These are phyloP conservation scores for Ogataea sp. DNA, from an alignment of 805 yeast genomes.

Conservation along the genomic window DNA sequence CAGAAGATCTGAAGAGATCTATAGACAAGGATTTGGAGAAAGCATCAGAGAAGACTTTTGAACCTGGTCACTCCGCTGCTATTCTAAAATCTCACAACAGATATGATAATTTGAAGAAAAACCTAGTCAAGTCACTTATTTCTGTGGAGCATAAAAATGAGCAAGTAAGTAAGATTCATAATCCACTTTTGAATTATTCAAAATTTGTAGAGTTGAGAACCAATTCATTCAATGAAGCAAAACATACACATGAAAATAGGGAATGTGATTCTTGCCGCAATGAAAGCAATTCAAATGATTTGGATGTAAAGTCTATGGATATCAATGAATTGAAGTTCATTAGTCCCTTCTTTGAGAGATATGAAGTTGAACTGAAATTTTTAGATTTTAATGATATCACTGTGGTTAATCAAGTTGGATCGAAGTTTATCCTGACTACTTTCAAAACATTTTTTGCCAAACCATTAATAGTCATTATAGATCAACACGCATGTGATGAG, in stretches of 20 bases:
- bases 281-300: not conserved
- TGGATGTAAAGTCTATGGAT: not conserved
- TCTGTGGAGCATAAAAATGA: not conserved
- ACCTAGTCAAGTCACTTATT: too few species aligned
- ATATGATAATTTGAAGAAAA: not conserved
- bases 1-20: too few species aligned
- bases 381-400: slow-evolving; percentile 13
- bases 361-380: slow-evolving; percentile 10
- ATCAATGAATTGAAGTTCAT: not conserved
- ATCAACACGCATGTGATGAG: slow-evolving; percentile 87
- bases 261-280: not conserved
- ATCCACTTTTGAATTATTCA: too few species aligned
- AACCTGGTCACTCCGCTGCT: not conserved
- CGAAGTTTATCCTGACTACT: slow-evolving; percentile 51
- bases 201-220: not conserved
- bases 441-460: not conserved
- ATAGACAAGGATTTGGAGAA: too few species aligned
- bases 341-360: slow-evolving; percentile 3
- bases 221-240: not conserved
- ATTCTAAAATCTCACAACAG: not conserved
- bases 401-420: slow-evolving; percentile 52
- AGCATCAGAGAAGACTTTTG: too few species aligned
- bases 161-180: not conserved
- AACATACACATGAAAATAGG: too few species aligned
- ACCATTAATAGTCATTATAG: slow-evolving; percentile 37